Evolutionary conservation across 139 green algal genomes (phyloP), one percentile per base, ranked within the genome.

Genomic region (Spirogloea muscicola): DNA sequence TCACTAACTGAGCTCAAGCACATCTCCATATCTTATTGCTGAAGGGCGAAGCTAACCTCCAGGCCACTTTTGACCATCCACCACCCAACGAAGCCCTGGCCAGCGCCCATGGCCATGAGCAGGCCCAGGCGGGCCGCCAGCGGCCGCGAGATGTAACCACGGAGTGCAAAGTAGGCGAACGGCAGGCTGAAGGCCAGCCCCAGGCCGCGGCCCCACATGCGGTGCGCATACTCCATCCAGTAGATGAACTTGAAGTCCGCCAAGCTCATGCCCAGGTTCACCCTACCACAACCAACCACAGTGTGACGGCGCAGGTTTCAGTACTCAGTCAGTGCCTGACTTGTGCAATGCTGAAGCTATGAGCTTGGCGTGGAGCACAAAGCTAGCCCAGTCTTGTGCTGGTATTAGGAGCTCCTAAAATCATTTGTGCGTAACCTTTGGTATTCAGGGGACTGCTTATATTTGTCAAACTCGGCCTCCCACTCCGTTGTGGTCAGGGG

Each of bases 181-280:
- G 10, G 43, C 10, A 13, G 43, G 43, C 43, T 13, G 13, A 25
- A 10, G 43, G 43, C 43, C 10, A 25, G 43, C 43, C 10, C 43
- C 10, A 13, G 10, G 43, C 43, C 43, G 43, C 43, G 43, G 43
- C 43, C 10, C 10, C 43, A 51, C 43, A 13, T 51, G 43, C 93
- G 84, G 82, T 99, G 95, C 18, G 72, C 90, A 72, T 93, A 99
- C 89, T 99, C 95, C 93, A 97, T 96, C 88, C 89, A 96, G 84
- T 94, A 99, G 46, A 99, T 99, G 86, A 96, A 96, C 83, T 98
- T 98, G 86, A 98, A 99, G 68, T 99, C 94, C 0, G 96, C 88
- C 25, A 98, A 69, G 5, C 49, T 89, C 91, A 98, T 98, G 76
- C 86, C 72, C 6, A 70, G 76, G 81, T 97, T 95, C 21, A 97